Evolutionary conservation across 2,329 filamentous ascomycete species (phyloP), one percentile per base, ranked within the genome.

Genomic region (Leptographium procerum): DNA sequence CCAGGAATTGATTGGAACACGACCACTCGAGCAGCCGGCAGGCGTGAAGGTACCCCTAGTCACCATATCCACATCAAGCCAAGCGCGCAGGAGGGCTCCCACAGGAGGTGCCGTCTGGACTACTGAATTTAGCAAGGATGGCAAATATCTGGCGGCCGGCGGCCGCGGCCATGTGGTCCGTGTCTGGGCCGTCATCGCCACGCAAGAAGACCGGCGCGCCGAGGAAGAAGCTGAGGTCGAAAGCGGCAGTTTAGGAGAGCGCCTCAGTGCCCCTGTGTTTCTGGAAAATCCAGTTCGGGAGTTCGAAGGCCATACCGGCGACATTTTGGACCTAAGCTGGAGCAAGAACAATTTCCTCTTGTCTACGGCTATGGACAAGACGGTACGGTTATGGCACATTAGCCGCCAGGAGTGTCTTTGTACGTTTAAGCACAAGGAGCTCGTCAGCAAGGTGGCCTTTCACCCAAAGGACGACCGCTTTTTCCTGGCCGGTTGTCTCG

Each of bases 321-420:
- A 95, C 64, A 84, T 99, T 7, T 74, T 99, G 63, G 92, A 96
- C 68, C 71, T 99, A 60, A 95, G 89, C 69, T 99, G 94, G 94
- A 97, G 92, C 75, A 99, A 97, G 78, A 99, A 99, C 72, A 96
- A 95, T 70, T 99, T 99, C 65, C 72, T 99, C 31, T 77, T 99
- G 19, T 96, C 92, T 4, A 95, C 91, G 0, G 96, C 91, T 0
- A 96, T 97, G 91, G 94, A 99, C 70, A 96, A 96, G 75, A 96
- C 91, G 0, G 94, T 99, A 14, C 83, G 90, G 16, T 72, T 99
- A 53, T 99, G 94, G 92, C 94, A 99, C 71, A 79, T 94, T 62
- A 92, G 83, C 68, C 81, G 92, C 56, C 72, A 80, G 4, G 91
- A 97, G 67, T 96, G 91, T 66, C 77, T 99, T 0, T 96, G 91